Percentiles rank a stretch among this genome's conserved stretches.
phyloP scores from a whole-genome alignment of 495 filamentous ascomycete species.

The Daldinia loculata region DNA sequence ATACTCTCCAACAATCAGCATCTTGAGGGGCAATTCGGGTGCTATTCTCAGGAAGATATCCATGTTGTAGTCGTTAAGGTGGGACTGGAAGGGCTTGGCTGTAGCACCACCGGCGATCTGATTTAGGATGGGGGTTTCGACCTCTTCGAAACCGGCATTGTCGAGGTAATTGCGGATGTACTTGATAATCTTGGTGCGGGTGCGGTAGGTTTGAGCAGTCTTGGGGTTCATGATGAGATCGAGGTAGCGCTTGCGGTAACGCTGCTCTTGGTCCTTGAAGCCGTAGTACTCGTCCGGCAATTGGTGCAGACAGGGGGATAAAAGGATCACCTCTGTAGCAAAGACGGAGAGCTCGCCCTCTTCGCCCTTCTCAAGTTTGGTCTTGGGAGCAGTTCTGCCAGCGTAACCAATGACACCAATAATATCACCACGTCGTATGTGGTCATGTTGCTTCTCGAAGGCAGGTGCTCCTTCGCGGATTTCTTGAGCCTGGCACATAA shows the following conservation, averaged over 20 bases:
- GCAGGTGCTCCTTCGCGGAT: conserved; percentile 64
- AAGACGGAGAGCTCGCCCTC: conserved; percentile 95
- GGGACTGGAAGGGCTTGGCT: conserved; percentile 92
- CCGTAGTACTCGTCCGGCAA: conserved; percentile 92
- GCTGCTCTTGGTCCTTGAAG: conserved; percentile 92
- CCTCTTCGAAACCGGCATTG: conserved; percentile 83
- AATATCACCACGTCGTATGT: conserved; percentile 89
- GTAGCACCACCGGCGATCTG: conserved; percentile 94
- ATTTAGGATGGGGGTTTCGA: conserved; percentile 99
- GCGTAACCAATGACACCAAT: conserved; percentile 79
- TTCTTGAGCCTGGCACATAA: conserved; percentile 87
- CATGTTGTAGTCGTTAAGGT: conserved; percentile 93
- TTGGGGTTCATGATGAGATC: conserved; percentile 95
- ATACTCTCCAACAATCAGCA: conserved; percentile 91
- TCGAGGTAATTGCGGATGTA: conserved; percentile 91
- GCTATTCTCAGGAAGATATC: conserved; percentile 94
- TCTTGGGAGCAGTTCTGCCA: conserved; percentile 90
- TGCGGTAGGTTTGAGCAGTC: conserved; percentile 80
- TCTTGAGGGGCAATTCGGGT: conserved; percentile 95
- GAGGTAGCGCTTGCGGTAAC: conserved; percentile 89
- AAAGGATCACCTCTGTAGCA: conserved; percentile 80
- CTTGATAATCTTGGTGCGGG: conserved; percentile 81
- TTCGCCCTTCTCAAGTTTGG: conserved; percentile 67
- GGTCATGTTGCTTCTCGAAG: conserved; percentile 89
- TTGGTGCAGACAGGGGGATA: conserved; percentile 93